phyloP scores from a whole-genome alignment of 331 rosid species.

The Acacia pycnantha region DNA sequence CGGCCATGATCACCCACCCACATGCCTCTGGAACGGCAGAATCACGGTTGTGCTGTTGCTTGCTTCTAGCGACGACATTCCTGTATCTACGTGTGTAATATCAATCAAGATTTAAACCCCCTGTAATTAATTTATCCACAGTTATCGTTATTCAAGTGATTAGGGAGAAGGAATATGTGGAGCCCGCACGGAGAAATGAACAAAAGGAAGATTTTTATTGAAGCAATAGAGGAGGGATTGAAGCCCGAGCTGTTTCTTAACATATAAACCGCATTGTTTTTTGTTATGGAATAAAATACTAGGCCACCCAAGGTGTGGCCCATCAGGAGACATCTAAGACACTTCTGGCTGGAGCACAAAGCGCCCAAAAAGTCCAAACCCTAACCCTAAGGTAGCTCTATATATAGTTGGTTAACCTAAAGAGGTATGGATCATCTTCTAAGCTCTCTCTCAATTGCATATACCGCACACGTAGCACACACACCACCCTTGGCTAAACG shows the following conservation, averaged over 20 bases:
- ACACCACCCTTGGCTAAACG: too few species aligned
- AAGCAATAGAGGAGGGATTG: not conserved
- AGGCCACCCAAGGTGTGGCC: too few species aligned
- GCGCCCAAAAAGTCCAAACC: too few species aligned
- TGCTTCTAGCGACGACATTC: not conserved
- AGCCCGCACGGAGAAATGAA: not conserved
- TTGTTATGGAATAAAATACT: too few species aligned
- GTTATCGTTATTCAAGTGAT: not conserved
- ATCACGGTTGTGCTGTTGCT: not conserved
- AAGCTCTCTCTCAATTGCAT: too few species aligned
- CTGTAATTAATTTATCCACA: not conserved
- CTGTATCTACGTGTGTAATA: not conserved
- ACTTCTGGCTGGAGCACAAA: too few species aligned
- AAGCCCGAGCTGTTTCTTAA: not conserved
- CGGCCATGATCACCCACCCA: not conserved
- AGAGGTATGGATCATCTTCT: too few species aligned
- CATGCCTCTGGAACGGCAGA: slow-evolving; percentile 30
- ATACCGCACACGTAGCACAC: too few species aligned
- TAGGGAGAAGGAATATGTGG: not conserved
- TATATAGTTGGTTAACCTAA: too few species aligned
- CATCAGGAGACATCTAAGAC: too few species aligned
- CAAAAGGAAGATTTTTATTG: not conserved
- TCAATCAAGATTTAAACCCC: not conserved
- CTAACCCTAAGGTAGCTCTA: too few species aligned
- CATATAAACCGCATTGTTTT: not conserved